Evolutionary conservation across 169 alveolate species (phyloP), one percentile per base, ranked within the genome.

Genomic region (Babesia ovata): DNA sequence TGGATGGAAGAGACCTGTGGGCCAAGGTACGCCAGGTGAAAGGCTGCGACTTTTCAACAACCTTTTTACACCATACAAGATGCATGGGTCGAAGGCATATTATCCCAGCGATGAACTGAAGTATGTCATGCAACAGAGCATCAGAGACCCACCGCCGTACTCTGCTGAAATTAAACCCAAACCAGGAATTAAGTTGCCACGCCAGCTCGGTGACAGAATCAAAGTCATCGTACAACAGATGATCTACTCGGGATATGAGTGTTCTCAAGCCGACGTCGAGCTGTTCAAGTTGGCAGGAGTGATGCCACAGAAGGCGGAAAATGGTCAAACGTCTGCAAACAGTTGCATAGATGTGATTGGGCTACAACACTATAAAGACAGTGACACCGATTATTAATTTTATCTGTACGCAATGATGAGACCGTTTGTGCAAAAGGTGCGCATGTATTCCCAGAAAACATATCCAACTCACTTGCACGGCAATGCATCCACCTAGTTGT

Each of bases 1-100:
- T 52, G 87, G 87, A 17, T 78, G 81, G 82, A 78, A 78, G 65
- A 33, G 79, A 28, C 87, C 87, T 29, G 54, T 57, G 17, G 50
- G 70, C 0, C 46, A 50, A n/a, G 60, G 57, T n/a, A 28, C 22
- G 42, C 44, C 28, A 42, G 54, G 39, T 19, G 75, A 78, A 54
- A 13, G 53, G n/a, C 28, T 75, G 10, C 36, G 45, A 24, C 72
- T 65, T 17, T 45, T 39, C 29, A 46, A 28, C 36, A 70, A 66
- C 52, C 28, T 69, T 53, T 48, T 22, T 19, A 33, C 36, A n/a
- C 79, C 75, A 39, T 52, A 69, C 49, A 39, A 49, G 44, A 67
- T 78, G 75, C 33, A 60, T 22, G 81, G 75, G 26, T 33, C 67
- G 39, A 45, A 65, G 54, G 48, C 63, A 21, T 28, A 39, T 26